A percentile compares a stretch with the other conserved stretches of the same genome.
Conservation (phyloP, 345 rosid species). For the Citrus inodora region DNA sequence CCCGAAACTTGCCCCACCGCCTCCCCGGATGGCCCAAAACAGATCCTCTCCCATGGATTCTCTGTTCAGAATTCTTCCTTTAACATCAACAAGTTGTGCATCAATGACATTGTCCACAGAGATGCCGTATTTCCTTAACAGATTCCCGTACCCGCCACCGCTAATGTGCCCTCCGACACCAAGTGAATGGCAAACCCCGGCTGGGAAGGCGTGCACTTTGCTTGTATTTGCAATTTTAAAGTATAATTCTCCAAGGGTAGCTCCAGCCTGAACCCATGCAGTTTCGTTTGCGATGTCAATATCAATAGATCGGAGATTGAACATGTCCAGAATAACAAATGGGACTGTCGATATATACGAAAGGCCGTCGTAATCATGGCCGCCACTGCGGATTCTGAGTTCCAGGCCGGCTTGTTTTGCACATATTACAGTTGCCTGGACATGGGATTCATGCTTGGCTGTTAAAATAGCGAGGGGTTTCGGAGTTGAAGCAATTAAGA, state of each 20-base stretch:
- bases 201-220: not conserved
- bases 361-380: slow-evolving; percentile 1
- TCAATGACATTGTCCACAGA: slow-evolving; percentile 1
- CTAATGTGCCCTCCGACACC: slow-evolving; percentile 1
- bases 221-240: not conserved
- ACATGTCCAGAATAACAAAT: slow-evolving; percentile 9
- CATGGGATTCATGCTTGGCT: not conserved
- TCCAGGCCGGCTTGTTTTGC: not conserved
- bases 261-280: not conserved
- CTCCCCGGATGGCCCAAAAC: slow-evolving; percentile 8
- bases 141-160: not conserved
- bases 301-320: slow-evolving; percentile 6
- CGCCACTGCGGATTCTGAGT: slow-evolving; percentile 4
- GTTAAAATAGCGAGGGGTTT: not conserved
- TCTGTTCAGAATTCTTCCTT: not conserved
- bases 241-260: slow-evolving; percentile 4
- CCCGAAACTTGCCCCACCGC: slow-evolving; percentile 1
- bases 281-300: not conserved
- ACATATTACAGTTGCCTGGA: not conserved
- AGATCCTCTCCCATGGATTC: slow-evolving; percentile 8
- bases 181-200: not conserved
- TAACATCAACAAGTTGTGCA: slow-evolving; percentile 5
- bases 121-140: slow-evolving; percentile 5
- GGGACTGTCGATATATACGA: not conserved
- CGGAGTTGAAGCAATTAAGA: not conserved